phyloP scores from a whole-genome alignment of 2,329 filamentous ascomycete species.

The Epichloe coenophiala region DNA sequence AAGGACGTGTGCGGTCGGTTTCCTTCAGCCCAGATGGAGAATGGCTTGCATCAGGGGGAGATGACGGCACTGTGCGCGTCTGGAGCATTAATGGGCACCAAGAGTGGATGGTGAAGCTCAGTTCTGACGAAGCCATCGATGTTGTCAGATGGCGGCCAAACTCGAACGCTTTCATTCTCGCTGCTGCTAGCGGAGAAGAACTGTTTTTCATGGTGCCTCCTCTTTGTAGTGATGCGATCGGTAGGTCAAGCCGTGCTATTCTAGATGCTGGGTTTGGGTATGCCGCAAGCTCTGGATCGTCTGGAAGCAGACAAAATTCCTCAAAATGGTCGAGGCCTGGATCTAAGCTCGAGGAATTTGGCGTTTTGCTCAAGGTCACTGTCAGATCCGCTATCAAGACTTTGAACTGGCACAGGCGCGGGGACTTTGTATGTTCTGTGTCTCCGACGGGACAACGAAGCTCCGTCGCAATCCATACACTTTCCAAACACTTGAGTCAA shows the following conservation, averaged over 20 bases:
- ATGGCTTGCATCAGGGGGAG: constrained; percentile 87
- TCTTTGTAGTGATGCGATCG: constrained; percentile 57
- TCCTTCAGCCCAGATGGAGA: constrained; percentile 74
- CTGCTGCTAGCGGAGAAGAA: constrained; percentile 72
- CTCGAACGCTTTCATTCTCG: constrained; percentile 66
- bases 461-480: constrained; percentile 85
- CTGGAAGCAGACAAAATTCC: constrained; percentile 53
- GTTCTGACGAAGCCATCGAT: constrained; percentile 67
- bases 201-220: constrained; percentile 74
- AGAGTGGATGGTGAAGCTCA: constrained; percentile 71
- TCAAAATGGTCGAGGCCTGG: constrained; percentile 77
- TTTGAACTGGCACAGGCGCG: constrained; percentile 84
- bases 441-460: constrained; percentile 65
- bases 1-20: constrained; percentile 74
- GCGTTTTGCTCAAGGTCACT: constrained; percentile 68
- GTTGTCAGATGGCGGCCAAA: constrained; percentile 81
- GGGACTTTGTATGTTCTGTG: constrained; percentile 88
- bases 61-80: constrained; percentile 82
- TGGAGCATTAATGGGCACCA: constrained; percentile 88
- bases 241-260: constrained; percentile 60
- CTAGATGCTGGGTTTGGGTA: constrained; percentile 90
- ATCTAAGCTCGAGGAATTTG: constrained; percentile 56
- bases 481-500: constrained; percentile 90
- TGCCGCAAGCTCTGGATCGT: constrained; percentile 50
- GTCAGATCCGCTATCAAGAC: constrained; percentile 73